Evolutionary conservation across 1,284 basidiomycete genomes (phyloP).

Genomic region (Termitomyces sp.): DNA sequence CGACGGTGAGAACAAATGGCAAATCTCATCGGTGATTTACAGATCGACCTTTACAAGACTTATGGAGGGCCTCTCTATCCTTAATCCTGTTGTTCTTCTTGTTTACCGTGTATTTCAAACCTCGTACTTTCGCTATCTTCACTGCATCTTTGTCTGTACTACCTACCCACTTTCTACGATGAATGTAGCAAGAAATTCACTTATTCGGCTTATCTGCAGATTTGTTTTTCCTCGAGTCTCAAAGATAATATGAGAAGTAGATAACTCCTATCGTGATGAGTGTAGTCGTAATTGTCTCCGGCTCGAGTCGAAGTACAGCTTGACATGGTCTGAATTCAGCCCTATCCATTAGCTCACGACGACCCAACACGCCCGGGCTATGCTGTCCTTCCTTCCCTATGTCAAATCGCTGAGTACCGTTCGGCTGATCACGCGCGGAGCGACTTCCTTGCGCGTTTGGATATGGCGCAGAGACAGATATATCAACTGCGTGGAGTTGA

Average conservation of each 20-base stretch:
- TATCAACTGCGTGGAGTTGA: neutral
- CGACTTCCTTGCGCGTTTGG: neutral
- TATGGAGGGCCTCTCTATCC: conserved; percentile 2
- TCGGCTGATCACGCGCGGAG: neutral
- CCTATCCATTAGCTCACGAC: too few species aligned
- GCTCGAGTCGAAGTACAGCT: too few species aligned
- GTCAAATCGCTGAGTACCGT: neutral
- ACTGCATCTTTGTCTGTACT: conserved; percentile 12
- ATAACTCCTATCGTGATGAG: too few species aligned
- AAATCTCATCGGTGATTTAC: conserved; percentile 45
- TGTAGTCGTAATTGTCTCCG: too few species aligned
- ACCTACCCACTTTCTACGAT: neutral
- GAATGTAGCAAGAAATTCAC: neutral
- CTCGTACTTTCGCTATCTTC: conserved; percentile 19
- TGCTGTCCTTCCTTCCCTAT: neutral
- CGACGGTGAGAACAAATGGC: conserved; percentile 44
- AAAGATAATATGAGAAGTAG: too few species aligned
- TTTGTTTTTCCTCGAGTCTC: neutral
- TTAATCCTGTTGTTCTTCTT: conserved; percentile 7
- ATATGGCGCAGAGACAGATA: neutral
- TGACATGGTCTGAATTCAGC: neutral
- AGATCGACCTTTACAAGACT: conserved; percentile 2
- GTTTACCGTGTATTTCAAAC: conserved; percentile 18
- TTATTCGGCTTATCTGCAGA: neutral
- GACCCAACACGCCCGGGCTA: neutral